Conservation (phyloP, 805 yeast species). For the Saccharomyces eubayanus region DNA sequence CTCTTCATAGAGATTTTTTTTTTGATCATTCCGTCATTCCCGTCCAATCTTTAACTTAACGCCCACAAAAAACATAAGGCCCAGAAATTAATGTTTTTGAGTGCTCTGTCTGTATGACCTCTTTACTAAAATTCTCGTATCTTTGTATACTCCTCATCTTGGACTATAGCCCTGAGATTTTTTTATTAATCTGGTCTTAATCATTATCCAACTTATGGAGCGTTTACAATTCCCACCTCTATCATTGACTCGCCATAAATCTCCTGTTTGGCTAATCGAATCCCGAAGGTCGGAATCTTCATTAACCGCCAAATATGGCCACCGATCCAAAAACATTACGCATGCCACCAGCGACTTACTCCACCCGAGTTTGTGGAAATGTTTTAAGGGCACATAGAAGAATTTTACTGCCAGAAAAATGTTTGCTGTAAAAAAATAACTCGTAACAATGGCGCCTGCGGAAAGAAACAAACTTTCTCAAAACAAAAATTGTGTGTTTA, state of each 20-base stretch:
- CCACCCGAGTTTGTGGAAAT: conserved; percentile 35
- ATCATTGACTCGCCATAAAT: background rate
- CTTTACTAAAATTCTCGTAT: conserved; percentile 39
- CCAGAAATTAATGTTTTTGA: conserved; percentile 40
- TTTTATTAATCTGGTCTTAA: conserved; percentile 42
- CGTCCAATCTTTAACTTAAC: conserved; percentile 33
- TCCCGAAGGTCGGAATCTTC: conserved; percentile 17
- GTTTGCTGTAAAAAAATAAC: conserved; percentile 35
- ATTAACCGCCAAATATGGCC: conserved; percentile 32
- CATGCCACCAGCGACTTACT: conserved; percentile 32
- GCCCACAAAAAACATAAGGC: conserved; percentile 52
- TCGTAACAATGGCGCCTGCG: conserved; percentile 34
- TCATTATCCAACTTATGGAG: conserved; percentile 33
- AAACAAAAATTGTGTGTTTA: conserved; percentile 28
- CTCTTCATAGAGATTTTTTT: conserved; percentile 1
- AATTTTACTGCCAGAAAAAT: conserved; percentile 33
- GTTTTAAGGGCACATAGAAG: conserved; percentile 36
- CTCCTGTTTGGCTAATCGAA: conserved; percentile 1
- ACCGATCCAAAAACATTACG: conserved; percentile 30
- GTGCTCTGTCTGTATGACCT: conserved; percentile 57
- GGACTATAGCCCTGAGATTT: conserved; percentile 26
- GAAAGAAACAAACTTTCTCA: conserved; percentile 20
- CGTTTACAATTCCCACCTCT: conserved; percentile 2
- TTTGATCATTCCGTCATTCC: background rate
- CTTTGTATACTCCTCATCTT: conserved; percentile 20